phyloP scores from a whole-genome alignment of 441 rosid genomes.

The Populus hybrid region DNA sequence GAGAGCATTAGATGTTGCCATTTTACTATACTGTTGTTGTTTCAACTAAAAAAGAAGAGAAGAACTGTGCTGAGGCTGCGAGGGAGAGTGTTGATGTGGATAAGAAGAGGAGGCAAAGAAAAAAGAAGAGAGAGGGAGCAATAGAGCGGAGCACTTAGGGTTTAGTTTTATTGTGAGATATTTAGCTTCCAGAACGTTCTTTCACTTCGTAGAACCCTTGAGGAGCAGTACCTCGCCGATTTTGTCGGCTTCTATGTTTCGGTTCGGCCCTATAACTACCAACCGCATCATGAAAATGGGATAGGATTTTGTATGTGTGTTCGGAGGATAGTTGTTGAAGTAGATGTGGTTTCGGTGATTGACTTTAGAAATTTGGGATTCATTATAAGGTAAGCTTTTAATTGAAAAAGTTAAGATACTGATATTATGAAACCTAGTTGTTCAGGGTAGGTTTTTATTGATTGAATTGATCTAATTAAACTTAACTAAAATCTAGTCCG shows the following conservation, averaged over 20 bases:
- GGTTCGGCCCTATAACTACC: background rate
- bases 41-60: background rate
- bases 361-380: background rate
- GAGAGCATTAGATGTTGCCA: conserved; percentile 84
- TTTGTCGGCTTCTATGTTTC: background rate
- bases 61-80: background rate
- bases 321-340: no score
- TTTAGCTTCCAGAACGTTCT: conserved; percentile 75
- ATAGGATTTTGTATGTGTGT: background rate
- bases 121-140: background rate
- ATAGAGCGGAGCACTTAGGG: conserved; percentile 23
- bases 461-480: no score
- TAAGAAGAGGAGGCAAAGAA: conserved; percentile 35
- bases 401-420: no score
- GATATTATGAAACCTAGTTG: no score
- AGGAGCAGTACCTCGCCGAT: background rate
- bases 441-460: no score
- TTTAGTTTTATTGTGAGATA: conserved; percentile 24
- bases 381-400: no score
- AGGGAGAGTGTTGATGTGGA: conserved; percentile 20
- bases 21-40: conserved; percentile 3
- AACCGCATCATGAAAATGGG: no score
- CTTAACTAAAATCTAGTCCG: no score
- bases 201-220: conserved; percentile 25
- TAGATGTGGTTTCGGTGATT: no score